These are phyloP conservation scores for Gracilaria gracilis DNA, from an alignment of 23 red algal genomes.

Conservation along the genomic window DNA sequence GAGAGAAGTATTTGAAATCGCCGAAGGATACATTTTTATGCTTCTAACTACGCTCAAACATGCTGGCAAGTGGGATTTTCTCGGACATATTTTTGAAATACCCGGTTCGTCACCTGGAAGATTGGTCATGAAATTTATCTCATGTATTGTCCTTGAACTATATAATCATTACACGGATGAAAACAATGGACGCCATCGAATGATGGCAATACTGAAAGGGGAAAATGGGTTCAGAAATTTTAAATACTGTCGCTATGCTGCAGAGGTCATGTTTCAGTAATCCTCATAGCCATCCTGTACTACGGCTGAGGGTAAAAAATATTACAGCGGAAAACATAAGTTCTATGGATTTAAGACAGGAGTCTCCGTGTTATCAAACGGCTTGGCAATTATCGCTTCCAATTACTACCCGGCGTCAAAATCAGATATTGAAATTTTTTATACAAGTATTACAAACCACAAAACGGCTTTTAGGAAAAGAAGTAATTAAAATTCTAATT, in stretches of 20 bases:
- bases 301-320: conserved; percentile 22
- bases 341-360: neutral
- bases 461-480: neutral
- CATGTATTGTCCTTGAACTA: neutral
- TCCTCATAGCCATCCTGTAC: neutral
- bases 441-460: neutral
- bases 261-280: conserved; percentile 22
- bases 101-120: neutral
- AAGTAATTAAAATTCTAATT: neutral
- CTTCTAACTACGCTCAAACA: conserved; percentile 14
- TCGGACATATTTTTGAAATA: neutral
- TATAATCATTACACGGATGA: neutral
- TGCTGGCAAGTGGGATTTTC: conserved; percentile 1
- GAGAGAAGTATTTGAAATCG: neutral
- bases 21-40: conserved; percentile 22
- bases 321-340: conserved; percentile 9
- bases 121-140: neutral
- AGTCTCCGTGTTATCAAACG: conserved; percentile 2
- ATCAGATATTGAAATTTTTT: conserved; percentile 14
- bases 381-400: neutral
- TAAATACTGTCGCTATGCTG: neutral
- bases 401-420: neutral
- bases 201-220: neutral
- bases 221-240: neutral
- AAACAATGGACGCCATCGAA: neutral